Evolutionary conservation across 352 stramenopile genomes (phyloP).

Genomic region (Globisporangium takayamanum): DNA sequence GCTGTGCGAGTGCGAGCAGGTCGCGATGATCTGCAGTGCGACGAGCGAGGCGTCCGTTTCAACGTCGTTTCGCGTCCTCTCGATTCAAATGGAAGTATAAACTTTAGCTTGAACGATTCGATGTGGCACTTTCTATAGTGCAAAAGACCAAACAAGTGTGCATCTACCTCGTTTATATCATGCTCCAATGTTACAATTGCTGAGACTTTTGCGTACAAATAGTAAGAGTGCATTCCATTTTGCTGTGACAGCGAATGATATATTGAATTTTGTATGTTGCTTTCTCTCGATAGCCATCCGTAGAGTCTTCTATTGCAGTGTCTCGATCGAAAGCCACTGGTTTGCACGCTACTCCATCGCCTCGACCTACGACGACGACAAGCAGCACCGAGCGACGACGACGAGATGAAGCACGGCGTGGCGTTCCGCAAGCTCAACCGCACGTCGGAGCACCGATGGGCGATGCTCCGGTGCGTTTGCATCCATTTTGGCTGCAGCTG

Average conservation of each 20-base stretch:
- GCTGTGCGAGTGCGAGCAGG: conserved; percentile 1
- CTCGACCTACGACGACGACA: neutral
- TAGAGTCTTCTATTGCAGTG: neutral
- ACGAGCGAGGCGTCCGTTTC: conserved; percentile 6
- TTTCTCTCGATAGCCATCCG: neutral
- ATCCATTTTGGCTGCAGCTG: neutral
- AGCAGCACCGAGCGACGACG: conserved; percentile 1
- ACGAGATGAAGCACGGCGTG: conserved; percentile 75
- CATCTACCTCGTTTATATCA: neutral
- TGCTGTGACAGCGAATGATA: neutral
- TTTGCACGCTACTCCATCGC: neutral
- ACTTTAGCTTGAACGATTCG: neutral
- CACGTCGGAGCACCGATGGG: conserved; percentile 91
- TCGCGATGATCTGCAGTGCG: neutral
- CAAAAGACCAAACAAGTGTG: neutral
- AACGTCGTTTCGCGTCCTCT: conserved; percentile 21
- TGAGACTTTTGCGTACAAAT: neutral
- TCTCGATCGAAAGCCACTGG: too few relatives aligned
- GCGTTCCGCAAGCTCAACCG: conserved; percentile 90
- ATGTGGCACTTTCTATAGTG: neutral
- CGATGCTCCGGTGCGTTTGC: conserved; percentile 88
- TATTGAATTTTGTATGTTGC: neutral
- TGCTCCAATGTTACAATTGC: neutral
- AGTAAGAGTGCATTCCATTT: neutral
- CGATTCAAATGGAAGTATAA: neutral